phyloP scores from a whole-genome alignment of 805 yeast species.

The Hanseniaspora singularis region DNA sequence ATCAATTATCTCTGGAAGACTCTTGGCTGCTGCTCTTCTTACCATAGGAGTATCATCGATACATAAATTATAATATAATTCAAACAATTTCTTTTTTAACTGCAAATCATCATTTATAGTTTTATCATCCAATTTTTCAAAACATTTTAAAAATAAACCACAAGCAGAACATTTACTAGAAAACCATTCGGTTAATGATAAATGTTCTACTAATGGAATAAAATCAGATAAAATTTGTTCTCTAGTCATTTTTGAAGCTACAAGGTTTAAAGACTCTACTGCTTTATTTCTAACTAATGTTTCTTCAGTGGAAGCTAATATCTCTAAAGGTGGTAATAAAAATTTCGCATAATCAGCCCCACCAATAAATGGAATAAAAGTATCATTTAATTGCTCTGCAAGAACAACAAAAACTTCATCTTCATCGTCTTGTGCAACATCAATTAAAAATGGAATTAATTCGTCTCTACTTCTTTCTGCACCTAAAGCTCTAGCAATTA shows the following conservation, averaged over 20 bases:
- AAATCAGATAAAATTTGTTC: conserved; percentile 56
- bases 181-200: conserved; percentile 89
- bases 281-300: conserved; percentile 94
- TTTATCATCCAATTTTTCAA: conserved; percentile 43
- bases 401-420: conserved; percentile 93
- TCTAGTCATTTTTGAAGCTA: conserved; percentile 50
- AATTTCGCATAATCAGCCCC: conserved; percentile 55
- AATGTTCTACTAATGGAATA: conserved; percentile 62
- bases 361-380: conserved; percentile 79
- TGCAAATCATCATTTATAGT: conserved; percentile 22
- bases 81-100: conserved; percentile 47
- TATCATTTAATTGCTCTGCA: conserved; percentile 71
- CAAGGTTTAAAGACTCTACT: conserved; percentile 64
- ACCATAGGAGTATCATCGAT: conserved; percentile 97
- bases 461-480: conserved; percentile 85
- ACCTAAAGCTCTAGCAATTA: conserved; percentile 89
- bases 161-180: conserved; percentile 83
- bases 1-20: conserved; percentile 64
- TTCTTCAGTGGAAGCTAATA: conserved; percentile 85
- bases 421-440: conserved; percentile 88
- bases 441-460: conserved; percentile 75
- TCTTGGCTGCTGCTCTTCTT: conserved; percentile 81
- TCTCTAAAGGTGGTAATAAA: conserved; percentile 58
- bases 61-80: conserved; percentile 55
- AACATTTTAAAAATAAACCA: conserved; percentile 66